These are phyloP conservation scores for Suhomyces canberraensis DNA, from an alignment of 805 yeast species.

Conservation along the genomic window DNA sequence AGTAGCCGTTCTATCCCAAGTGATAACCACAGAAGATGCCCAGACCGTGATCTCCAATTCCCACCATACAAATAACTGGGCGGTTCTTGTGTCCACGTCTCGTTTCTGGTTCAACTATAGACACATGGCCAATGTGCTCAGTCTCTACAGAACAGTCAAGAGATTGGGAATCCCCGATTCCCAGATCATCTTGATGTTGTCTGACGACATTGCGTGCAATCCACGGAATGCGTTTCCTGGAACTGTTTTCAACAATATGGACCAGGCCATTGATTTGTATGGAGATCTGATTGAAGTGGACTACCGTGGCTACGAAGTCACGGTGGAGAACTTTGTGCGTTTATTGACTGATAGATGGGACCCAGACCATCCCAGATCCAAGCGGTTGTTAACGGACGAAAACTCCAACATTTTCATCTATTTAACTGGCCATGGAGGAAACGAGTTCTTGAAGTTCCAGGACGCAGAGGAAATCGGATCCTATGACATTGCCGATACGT, in stretches of 20 bases:
- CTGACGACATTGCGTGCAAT: slow-evolving; percentile 97
- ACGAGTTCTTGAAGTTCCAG: slow-evolving; percentile 94
- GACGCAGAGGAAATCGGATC: slow-evolving; percentile 97
- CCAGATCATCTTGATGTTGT: slow-evolving; percentile 90
- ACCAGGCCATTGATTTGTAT: slow-evolving; percentile 85
- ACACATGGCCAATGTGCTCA: slow-evolving; percentile 94
- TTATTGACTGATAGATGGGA: slow-evolving; percentile 94
- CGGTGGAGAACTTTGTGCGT: slow-evolving; percentile 94
- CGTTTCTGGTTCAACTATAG: slow-evolving; percentile 98
- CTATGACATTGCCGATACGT: slow-evolving; percentile 94
- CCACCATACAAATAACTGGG: slow-evolving; percentile 68
- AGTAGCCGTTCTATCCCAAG: no score
- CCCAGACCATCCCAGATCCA: slow-evolving; percentile 87
- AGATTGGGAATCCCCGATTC: slow-evolving; percentile 97
- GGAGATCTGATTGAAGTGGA: slow-evolving; percentile 96
- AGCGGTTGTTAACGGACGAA: slow-evolving; percentile 87
- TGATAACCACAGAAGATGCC: slow-evolving; percentile 17
- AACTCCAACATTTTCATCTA: slow-evolving; percentile 90
- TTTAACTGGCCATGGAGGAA: slow-evolving; percentile 98
- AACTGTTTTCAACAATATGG: slow-evolving; percentile 89
- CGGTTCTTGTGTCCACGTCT: slow-evolving; percentile 92
- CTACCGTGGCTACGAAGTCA: slow-evolving; percentile 95
- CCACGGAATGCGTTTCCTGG: slow-evolving; percentile 96
- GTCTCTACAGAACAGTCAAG: slow-evolving; percentile 94
- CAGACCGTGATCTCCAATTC: slow-evolving; percentile 26